These are phyloP conservation scores for Amanita bisporigera DNA, from an alignment of 1,284 basidiomycete species.

Conservation along the genomic window DNA sequence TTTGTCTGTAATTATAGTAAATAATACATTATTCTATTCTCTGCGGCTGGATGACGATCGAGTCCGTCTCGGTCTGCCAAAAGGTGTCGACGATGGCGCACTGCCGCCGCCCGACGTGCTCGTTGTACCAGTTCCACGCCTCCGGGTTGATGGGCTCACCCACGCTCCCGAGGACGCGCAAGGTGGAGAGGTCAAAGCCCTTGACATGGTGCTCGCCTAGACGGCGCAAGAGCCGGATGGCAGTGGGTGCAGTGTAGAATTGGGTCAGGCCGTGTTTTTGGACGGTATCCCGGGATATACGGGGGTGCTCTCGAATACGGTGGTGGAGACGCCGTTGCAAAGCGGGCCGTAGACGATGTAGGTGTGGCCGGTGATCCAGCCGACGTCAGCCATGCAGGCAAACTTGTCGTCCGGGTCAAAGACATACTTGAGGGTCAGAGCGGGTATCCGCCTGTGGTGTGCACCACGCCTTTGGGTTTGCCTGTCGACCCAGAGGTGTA, in stretches of 20 bases:
- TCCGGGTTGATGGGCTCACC: conserved; percentile 99
- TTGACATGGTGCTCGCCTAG: conserved; percentile 90
- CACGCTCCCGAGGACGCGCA: conserved; percentile 92
- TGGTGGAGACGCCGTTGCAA: conserved; percentile 89
- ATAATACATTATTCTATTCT: no score
- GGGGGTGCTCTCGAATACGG: conserved; percentile 96
- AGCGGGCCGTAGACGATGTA: conserved; percentile 96
- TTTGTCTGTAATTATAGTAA: no score
- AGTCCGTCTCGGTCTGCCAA: conserved; percentile 99
- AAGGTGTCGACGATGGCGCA: conserved; percentile 97
- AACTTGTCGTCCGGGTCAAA: conserved; percentile 94
- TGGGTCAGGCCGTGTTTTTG: conserved; percentile 94
- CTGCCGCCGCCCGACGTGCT: conserved; percentile 87
- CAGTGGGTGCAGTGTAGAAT: conserved; percentile 93
- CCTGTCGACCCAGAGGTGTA: conserved; percentile 97
- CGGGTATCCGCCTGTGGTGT: conserved; percentile 92
- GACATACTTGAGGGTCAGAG: conserved; percentile 90
- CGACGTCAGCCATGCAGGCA: conserved; percentile 98
- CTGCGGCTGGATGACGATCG: conserved; percentile 92
- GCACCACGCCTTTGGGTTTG: conserved; percentile 97
- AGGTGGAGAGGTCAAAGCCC: conserved; percentile 80
- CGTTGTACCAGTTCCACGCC: conserved; percentile 99
- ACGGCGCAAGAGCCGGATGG: conserved; percentile 88
- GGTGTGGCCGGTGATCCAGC: conserved; percentile 99
- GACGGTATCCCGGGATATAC: conserved; percentile 97